Percentiles rank a stretch among this genome's conserved stretches.
phyloP scores from a whole-genome alignment of 441 rosid genomes.

The Rhodomyrtus psidioides region DNA sequence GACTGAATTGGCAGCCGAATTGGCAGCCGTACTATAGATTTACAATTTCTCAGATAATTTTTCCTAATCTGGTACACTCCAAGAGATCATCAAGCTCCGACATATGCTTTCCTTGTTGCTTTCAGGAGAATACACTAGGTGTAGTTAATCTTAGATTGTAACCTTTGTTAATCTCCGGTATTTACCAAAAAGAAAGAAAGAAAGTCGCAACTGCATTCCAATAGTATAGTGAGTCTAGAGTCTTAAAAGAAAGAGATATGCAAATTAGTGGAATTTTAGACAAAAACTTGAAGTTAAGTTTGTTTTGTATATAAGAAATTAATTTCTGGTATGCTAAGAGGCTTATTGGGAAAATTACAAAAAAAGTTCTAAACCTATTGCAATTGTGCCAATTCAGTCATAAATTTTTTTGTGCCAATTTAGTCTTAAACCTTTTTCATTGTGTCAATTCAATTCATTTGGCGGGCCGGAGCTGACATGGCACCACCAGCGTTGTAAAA shows the following conservation, averaged over 20 bases:
- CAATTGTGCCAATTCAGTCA: too few relatives aligned
- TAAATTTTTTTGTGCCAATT: too few relatives aligned
- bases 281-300: not conserved
- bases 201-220: not conserved
- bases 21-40: rapidly evolving
- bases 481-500: too few relatives aligned
- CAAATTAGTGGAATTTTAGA: not conserved
- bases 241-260: not conserved
- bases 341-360: too few relatives aligned
- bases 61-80: not conserved
- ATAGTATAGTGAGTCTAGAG: not conserved
- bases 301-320: not conserved
- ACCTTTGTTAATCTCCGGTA: not conserved
- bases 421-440: too few relatives aligned
- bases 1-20: rapidly evolving
- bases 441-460: too few relatives aligned
- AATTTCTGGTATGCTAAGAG: not conserved
- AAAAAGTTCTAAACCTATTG: too few relatives aligned
- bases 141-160: not conserved
- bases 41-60: not conserved
- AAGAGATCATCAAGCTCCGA: not conserved
- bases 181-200: not conserved
- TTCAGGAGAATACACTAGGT: not conserved
- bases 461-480: too few relatives aligned
- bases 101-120: not conserved